These are phyloP conservation scores for Inga oerstediana DNA, from an alignment of 306 rosid genomes.

Conservation along the genomic window DNA sequence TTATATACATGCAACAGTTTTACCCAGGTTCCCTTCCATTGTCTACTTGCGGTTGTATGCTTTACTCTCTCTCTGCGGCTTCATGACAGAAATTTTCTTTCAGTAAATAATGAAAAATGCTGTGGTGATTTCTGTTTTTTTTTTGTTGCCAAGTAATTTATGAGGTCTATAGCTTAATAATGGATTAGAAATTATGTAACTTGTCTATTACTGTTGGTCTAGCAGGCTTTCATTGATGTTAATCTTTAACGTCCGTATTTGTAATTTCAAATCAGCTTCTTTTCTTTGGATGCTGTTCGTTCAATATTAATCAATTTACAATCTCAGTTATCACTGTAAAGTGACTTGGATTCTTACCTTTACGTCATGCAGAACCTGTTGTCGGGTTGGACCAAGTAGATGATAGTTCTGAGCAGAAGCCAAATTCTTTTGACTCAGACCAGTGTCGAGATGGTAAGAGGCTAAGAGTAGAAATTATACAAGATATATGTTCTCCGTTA, in stretches of 20 bases:
- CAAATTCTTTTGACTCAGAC: conserved; percentile 50
- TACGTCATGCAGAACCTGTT: conserved; percentile 50
- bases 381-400: conserved; percentile 75
- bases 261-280: conserved; percentile 8
- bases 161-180: not conserved
- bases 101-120: not conserved
- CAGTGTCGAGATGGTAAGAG: conserved; percentile 68
- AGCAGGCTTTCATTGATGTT: conserved; percentile 1
- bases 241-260: conserved; percentile 3
- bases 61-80: conserved; percentile 2
- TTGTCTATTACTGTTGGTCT: conserved; percentile 14
- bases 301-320: not conserved
- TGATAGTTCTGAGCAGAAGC: conserved; percentile 59
- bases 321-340: conserved; percentile 2
- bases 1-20: conserved; percentile 6
- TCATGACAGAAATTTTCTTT: not conserved
- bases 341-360: conserved; percentile 20
- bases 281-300: conserved; percentile 5
- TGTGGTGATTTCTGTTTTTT: not conserved
- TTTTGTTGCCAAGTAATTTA: not conserved
- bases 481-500: conserved; percentile 12
- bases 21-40: conserved; percentile 5
- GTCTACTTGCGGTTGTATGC: conserved; percentile 25
- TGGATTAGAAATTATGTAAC: not conserved
- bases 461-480: conserved; percentile 51